Evolutionary conservation across 352 stramenopile species (phyloP).

Genomic region (Pythium folliculosum): DNA sequence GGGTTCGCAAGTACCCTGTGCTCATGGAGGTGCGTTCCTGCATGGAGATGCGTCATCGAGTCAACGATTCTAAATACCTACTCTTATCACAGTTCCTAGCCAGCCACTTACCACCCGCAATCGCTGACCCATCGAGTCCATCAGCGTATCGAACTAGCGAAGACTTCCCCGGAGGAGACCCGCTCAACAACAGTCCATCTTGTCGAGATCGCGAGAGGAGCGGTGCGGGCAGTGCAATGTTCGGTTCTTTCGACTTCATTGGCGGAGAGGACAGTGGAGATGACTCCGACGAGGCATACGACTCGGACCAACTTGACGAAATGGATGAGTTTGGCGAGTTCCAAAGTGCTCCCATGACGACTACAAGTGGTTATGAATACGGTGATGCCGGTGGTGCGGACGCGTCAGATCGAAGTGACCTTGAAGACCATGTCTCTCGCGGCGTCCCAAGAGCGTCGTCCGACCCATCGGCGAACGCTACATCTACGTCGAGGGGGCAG

Average conservation of each 20-base stretch:
- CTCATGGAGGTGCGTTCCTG: slow-evolving; percentile 56
- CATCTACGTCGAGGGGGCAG: background rate
- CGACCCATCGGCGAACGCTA: slow-evolving; percentile 1
- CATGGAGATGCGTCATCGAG: background rate
- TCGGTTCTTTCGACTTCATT: slow-evolving; percentile 83
- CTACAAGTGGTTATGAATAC: slow-evolving; percentile 4
- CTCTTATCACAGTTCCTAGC: slow-evolving; percentile 41
- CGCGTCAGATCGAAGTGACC: slow-evolving; percentile 18
- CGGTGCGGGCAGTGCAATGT: slow-evolving; percentile 32
- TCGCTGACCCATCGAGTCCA: slow-evolving; percentile 34
- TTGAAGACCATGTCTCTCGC: slow-evolving; percentile 4
- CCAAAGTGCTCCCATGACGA: slow-evolving; percentile 35
- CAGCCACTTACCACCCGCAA: slow-evolving; percentile 44
- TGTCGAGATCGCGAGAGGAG: slow-evolving; percentile 38
- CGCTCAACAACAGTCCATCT: slow-evolving; percentile 78
- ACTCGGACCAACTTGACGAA: slow-evolving; percentile 72
- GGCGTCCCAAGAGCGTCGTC: background rate
- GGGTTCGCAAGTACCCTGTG: slow-evolving; percentile 66
- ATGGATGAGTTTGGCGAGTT: slow-evolving; percentile 69
- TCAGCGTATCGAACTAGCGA: slow-evolving; percentile 44
- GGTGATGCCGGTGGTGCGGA: background rate
- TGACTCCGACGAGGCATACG: slow-evolving; percentile 73
- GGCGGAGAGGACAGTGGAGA: slow-evolving; percentile 83
- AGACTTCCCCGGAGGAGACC: slow-evolving; percentile 40
- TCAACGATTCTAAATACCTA: background rate